Base-by-base conservation (phyloP, 1,284 basidiomycete genomes). In the Pseudozyma sp. region DNA sequence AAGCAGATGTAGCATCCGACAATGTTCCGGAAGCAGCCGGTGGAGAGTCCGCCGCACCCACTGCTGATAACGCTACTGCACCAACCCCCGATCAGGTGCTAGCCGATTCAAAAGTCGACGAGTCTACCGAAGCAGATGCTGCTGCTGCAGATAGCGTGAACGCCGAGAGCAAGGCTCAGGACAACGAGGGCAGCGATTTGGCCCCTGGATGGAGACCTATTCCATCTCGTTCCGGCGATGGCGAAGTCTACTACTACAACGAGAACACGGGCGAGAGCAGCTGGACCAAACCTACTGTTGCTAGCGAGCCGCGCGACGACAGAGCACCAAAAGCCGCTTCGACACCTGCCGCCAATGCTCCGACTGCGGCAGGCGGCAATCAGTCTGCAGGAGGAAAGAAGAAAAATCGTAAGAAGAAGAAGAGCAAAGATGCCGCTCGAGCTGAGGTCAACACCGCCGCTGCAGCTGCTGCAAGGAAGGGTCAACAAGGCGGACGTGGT, bases 211-310 rank as follows among this genome's bases (percentile, higher is more conserved):
- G 73, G 73, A 57, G 51, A 3, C 35, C 49, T 18, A 71, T 76
- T 38, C 16, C 43, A 39, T 71, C 73, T 13, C 60, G 65, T 5
- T 71, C 65, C 5, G 59, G 51, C 14, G 35, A 59, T 14, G 69
- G 69, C 59, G 73, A 76, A 14, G 58, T 58, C 2, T 76, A 71
- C 58, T 76, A 71, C 52, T 76, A 71, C 59, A 71, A 76, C 73
- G 65, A 70, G 31, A 35, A 16, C 1, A 71, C 73, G 5, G 68
- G 73, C 18, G 64, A 71, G 34, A 76, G 68, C 52, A 62, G 58
- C 40, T 76, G 69, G 68, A 35, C 21, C 36, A 70, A 55, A 25
- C 71, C 71, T 3, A 63, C 51, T 14, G 25, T 34, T 14, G 34
- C 44, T 21, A 48, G 48, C 14, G 42, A 64, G 5, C 35, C 57